Evolutionary conservation across 169 alveolate species (phyloP), one percentile per base, ranked within the genome.

Genomic region (Plasmodium cynomolgi): DNA sequence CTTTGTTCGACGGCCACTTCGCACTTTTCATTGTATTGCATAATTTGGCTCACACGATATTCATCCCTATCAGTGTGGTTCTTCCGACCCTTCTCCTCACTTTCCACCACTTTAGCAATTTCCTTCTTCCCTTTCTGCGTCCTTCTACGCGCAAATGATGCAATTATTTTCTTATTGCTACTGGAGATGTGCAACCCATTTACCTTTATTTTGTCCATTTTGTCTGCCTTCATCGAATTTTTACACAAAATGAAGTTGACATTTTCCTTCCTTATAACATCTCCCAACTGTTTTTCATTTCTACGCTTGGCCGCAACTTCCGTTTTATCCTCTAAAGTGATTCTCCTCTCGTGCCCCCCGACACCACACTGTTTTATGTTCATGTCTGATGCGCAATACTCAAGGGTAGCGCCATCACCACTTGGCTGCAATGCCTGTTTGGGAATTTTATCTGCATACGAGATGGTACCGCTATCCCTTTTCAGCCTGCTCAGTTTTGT

Each of bases 401-500:
- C 92, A 15, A 68, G n/a, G 13, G 75, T 13, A 9, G 23, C 81
- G 2, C 2, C 13, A 68, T 34, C 23, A 44, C 34, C 72, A 68
- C 71, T 84, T 41, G 58, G 50, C 13, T 72, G 33, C 56, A 54
- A 44, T 23, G 41, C 33, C 33, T 72, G 44, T 68, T 84, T 44
- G 31, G 13, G 73, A n/a, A 23, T 13, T 8, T 41, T 71, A 6
- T 84, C 47, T 39, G n/a, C 44, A 39, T 23, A 9, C 29, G 82
- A 17, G 26, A 37, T 68, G 5, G 2, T 72, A 41, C 17, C 73
- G 34, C 56, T 84, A 34, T 29, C 54, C 37, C 47, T 84, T 72
- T 84, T 84, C 34, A 26, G 44, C 54, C 50, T 84, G 31, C 77
- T 84, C 15, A 84, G 17, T 34, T 23, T 84, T 84, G 29, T 68